phyloP scores from a whole-genome alignment of 2,329 filamentous ascomycete genomes.

The Cercospora zeae-maydis region DNA sequence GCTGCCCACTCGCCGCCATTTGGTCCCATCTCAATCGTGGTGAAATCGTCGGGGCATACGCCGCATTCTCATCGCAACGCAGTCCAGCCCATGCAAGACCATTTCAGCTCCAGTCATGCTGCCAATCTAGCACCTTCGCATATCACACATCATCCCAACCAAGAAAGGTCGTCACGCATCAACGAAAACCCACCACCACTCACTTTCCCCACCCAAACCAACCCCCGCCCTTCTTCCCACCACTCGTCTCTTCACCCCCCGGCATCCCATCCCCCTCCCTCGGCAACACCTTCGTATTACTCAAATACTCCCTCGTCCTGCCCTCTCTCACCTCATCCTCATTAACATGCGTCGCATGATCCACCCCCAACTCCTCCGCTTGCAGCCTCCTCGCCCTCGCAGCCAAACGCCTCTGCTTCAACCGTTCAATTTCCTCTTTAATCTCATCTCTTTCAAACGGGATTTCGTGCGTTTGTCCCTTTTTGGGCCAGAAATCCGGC shows the following conservation, averaged over 20 bases:
- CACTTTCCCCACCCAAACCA: conserved; percentile 18
- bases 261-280: neutral
- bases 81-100: too few relatives aligned
- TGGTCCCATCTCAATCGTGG: too few relatives aligned
- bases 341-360: conserved; percentile 2
- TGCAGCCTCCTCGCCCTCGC: conserved; percentile 49
- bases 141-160: too few relatives aligned
- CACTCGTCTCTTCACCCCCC: neutral
- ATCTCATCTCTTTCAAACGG: conserved; percentile 80
- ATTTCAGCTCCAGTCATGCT: too few relatives aligned
- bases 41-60: too few relatives aligned
- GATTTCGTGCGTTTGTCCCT: conserved; percentile 70
- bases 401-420: conserved; percentile 53
- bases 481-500: conserved; percentile 88
- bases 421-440: conserved; percentile 69
- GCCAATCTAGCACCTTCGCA: too few relatives aligned
- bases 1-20: too few relatives aligned
- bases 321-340: conserved; percentile 8
- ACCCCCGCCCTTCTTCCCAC: conserved; percentile 11
- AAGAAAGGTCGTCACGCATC: too few relatives aligned
- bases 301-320: conserved; percentile 13
- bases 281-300: conserved; percentile 2
- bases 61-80: too few relatives aligned
- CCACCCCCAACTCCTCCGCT: conserved; percentile 27
- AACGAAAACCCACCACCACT: too few relatives aligned